phyloP scores from a whole-genome alignment of 2,329 filamentous ascomycete species.

The Amauroascus niger region DNA sequence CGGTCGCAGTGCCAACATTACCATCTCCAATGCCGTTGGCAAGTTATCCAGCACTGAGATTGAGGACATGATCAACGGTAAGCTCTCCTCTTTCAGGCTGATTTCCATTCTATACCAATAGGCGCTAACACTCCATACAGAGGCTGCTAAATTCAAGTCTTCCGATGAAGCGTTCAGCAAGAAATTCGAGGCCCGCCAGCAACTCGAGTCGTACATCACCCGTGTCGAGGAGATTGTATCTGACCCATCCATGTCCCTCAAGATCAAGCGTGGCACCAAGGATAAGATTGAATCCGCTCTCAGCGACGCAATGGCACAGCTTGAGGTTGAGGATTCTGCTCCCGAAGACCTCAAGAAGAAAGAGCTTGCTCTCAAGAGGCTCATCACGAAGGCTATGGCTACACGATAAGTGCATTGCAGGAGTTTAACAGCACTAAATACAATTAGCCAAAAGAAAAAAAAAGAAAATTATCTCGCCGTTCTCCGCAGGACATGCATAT shows the following conservation, averaged over 20 bases:
- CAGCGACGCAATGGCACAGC: constrained; percentile 92
- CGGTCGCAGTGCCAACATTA: constrained; percentile 97
- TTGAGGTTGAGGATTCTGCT: constrained; percentile 84
- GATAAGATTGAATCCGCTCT: constrained; percentile 98
- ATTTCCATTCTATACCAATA: not conserved
- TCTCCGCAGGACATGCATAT: constrained; percentile 11
- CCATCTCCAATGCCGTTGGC: constrained; percentile 98
- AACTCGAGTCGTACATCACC: constrained; percentile 97
- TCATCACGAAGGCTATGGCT: constrained; percentile 97
- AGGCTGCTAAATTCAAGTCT: constrained; percentile 97
- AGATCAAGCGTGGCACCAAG: constrained; percentile 98
- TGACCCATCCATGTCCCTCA: constrained; percentile 88
- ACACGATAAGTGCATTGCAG: constrained; percentile 56
- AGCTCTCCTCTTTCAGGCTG: constrained; percentile 21
- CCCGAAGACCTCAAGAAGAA: constrained; percentile 99
- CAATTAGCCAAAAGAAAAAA: constrained; percentile 16
- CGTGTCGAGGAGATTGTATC: constrained; percentile 98
- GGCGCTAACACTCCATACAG: constrained; percentile 30
- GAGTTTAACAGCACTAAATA: not conserved
- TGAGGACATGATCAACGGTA: constrained; percentile 90
- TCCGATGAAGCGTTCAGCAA: constrained; percentile 98
- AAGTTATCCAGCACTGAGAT: constrained; percentile 94
- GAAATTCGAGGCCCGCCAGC: constrained; percentile 97
- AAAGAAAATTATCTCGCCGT: constrained; percentile 8
- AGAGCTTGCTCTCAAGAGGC: constrained; percentile 93